Evolutionary conservation across 371 early-diverging fungal species (phyloP).

Genomic region (Mucor velutinosus): DNA sequence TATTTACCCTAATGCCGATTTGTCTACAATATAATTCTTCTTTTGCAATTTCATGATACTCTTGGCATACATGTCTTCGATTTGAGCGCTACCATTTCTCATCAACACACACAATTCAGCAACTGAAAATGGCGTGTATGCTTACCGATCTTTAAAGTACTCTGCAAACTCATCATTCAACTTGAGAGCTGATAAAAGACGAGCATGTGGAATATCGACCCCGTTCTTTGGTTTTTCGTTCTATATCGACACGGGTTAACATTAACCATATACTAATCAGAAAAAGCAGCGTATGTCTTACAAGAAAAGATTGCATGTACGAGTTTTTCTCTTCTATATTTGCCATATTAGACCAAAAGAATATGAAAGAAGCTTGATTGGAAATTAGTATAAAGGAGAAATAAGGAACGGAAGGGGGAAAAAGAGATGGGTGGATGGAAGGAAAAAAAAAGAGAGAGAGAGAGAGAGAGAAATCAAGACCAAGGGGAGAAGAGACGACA

Average conservation of each 20-base stretch:
- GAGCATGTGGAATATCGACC: slow-evolving; percentile 50
- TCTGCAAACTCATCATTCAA: slow-evolving; percentile 64
- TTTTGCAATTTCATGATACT: slow-evolving; percentile 14
- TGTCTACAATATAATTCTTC: slow-evolving; percentile 18
- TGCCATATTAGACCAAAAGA: neutral
- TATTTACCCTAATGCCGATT: slow-evolving; percentile 20
- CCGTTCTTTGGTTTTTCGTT: slow-evolving; percentile 58
- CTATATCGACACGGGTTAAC: slow-evolving; percentile 31
- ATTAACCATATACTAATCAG: neutral
- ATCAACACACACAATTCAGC: neutral
- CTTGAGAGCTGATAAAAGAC: slow-evolving; percentile 48
- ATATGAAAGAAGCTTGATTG: neutral
- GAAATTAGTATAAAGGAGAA: neutral
- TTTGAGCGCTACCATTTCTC: slow-evolving; percentile 14
- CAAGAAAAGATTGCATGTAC: neutral
- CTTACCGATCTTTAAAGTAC: slow-evolving; percentile 60
- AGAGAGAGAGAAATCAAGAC: neutral
- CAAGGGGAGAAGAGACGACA: neutral
- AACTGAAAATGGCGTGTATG: neutral
- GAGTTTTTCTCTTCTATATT: neutral
- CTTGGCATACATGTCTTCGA: slow-evolving; percentile 26
- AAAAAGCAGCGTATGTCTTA: slow-evolving; percentile 14
- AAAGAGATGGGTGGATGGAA: neutral
- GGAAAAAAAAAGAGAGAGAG: neutral
- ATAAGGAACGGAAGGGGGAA: slow-evolving; percentile 14